Evolutionary conservation across 2,329 filamentous ascomycete genomes (phyloP).

Genomic region (Botrytis cinerea): DNA sequence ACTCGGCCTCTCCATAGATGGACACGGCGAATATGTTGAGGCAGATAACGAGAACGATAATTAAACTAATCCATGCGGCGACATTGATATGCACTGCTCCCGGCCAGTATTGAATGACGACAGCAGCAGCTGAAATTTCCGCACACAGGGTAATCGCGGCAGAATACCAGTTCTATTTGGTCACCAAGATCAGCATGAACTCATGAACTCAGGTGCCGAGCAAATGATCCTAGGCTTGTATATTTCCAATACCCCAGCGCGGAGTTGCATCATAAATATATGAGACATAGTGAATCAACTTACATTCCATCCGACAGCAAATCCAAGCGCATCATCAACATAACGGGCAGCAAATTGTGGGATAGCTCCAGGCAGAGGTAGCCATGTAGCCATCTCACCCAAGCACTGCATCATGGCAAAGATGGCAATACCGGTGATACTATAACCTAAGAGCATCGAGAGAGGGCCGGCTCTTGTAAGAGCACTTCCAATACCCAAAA

Average conservation of each 20-base stretch:
- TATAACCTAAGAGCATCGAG: constrained; percentile 54
- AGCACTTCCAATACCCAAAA: constrained; percentile 55
- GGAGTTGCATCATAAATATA: no score
- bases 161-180: constrained; percentile 39
- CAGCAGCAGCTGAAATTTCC: constrained; percentile 52
- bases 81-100: constrained; percentile 39
- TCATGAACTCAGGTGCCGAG: neutral
- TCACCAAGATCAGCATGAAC: constrained; percentile 22
- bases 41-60: constrained; percentile 42
- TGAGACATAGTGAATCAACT: constrained; percentile 61
- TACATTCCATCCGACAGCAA: constrained; percentile 60
- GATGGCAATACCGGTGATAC: constrained; percentile 53
- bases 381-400: constrained; percentile 54
- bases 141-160: constrained; percentile 45
- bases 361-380: constrained; percentile 55
- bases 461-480: constrained; percentile 57
- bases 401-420: constrained; percentile 53
- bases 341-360: constrained; percentile 48
- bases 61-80: constrained; percentile 46
- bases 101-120: constrained; percentile 53
- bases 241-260: neutral
- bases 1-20: constrained; percentile 63
- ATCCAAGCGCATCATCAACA: constrained; percentile 56
- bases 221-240: neutral
- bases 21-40: constrained; percentile 60